Percentiles rank a stretch among this genome's conserved stretches.
These are phyloP conservation scores for Camptophora hylomeconis DNA, from an alignment of 2,329 filamentous ascomycete genomes.

Conservation along the genomic window DNA sequence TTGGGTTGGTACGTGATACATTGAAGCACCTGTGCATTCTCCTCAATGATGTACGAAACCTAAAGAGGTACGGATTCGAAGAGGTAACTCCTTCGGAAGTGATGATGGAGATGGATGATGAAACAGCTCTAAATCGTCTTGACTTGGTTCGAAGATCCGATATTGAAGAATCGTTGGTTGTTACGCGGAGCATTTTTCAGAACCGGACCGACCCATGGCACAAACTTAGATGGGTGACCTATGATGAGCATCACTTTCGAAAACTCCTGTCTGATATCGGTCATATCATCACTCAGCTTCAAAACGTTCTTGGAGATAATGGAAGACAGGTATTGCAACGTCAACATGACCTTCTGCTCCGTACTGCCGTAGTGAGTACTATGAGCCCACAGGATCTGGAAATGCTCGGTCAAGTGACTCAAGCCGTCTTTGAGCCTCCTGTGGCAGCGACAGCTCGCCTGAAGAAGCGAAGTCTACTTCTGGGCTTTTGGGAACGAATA, in stretches of 20 bases:
- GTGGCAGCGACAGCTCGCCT: conserved; percentile 1
- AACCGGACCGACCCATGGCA: neutral
- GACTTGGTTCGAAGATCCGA: too few relatives aligned
- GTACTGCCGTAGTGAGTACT: neutral
- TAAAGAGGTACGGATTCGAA: too few relatives aligned
- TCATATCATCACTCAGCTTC: neutral
- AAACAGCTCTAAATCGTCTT: too few relatives aligned
- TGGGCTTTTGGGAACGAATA: neutral
- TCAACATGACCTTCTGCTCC: neutral
- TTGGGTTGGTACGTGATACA: too few relatives aligned
- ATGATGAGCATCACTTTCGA: neutral
- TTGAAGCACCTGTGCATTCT: too few relatives aligned
- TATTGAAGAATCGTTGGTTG: too few relatives aligned
- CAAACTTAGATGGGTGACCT: conserved; percentile 1
- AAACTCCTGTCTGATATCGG: neutral
- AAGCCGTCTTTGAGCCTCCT: neutral
- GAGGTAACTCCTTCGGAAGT: too few relatives aligned
- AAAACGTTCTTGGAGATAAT: too few relatives aligned
- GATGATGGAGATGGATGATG: too few relatives aligned
- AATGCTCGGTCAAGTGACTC: neutral
- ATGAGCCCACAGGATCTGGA: neutral
- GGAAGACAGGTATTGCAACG: neutral
- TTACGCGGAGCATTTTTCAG: too few relatives aligned
- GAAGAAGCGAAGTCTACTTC: neutral
- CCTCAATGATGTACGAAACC: too few relatives aligned